A percentile compares a stretch with the other conserved stretches of the same genome.
These are phyloP conservation scores for Tulasnella sp. DNA, from an alignment of 768 basidiomycete species.

Conservation along the genomic window DNA sequence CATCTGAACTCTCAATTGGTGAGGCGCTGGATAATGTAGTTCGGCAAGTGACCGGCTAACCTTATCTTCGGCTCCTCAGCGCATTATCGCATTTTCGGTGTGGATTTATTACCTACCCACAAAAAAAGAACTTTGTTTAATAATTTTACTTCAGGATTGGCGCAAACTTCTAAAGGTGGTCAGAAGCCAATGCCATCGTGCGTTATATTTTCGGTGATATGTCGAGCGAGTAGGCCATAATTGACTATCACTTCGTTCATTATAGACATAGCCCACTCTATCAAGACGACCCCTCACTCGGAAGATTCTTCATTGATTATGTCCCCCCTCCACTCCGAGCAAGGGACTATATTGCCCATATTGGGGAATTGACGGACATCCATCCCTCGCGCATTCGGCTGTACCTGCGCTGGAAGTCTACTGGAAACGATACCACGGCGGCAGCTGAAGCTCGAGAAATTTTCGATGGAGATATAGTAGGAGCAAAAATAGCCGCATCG, in stretches of 20 bases:
- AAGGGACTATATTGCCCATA: slow-evolving; percentile 5
- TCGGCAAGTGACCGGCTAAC: background rate
- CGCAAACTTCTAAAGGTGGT: background rate
- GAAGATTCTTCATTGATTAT: background rate
- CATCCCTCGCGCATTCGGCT: slow-evolving; percentile 1
- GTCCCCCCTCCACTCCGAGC: background rate
- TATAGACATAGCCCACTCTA: background rate
- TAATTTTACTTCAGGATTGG: background rate
- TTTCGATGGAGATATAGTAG: background rate
- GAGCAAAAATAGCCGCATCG: background rate
- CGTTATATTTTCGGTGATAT: background rate
- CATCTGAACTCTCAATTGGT: background rate
- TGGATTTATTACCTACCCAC: background rate
- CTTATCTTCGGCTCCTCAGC: background rate
- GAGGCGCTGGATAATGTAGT: background rate
- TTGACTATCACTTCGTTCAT: background rate
- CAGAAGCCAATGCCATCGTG: background rate
- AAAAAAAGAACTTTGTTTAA: no score
- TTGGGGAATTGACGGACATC: background rate
- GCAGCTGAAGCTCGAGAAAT: background rate
- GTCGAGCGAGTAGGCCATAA: background rate
- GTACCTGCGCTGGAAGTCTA: background rate
- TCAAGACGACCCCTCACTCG: background rate
- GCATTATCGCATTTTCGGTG: background rate
- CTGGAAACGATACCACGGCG: background rate